Evolutionary conservation across 1,284 basidiomycete species (phyloP).

Genomic region (Apiotrichum gracile): DNA sequence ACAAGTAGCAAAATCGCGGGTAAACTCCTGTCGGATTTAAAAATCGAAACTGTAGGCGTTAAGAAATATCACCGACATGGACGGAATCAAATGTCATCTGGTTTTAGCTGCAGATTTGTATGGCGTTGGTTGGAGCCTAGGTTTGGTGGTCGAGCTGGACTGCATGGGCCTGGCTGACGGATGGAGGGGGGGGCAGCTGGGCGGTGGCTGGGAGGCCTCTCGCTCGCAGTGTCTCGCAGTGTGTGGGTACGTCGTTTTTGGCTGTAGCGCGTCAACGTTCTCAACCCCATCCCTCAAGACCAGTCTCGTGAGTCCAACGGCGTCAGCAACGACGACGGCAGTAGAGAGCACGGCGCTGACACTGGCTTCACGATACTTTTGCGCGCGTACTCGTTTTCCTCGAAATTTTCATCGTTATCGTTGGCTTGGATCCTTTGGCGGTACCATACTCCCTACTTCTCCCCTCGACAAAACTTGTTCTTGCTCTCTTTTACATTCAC

Average conservation of each 20-base stretch:
- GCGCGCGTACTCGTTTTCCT: background rate
- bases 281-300: conserved; percentile 12
- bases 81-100: background rate
- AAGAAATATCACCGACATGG: background rate
- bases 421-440: background rate
- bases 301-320: conserved; percentile 14
- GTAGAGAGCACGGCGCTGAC: conserved; percentile 7
- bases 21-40: no score
- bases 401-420: background rate
- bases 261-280: background rate
- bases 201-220: background rate
- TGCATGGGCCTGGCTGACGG: background rate
- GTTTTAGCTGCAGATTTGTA: background rate
- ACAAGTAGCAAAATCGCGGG: no score
- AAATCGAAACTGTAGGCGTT: background rate
- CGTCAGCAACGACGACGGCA: conserved; percentile 1
- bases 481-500: background rate
- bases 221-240: background rate
- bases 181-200: background rate
- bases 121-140: background rate
- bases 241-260: background rate
- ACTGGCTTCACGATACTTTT: no score
- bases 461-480: background rate
- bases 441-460: background rate
- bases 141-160: background rate